Base-by-base conservation (phyloP, 2,329 filamentous ascomycete genomes). In the Stachybotrys chlorohalonatus region DNA sequence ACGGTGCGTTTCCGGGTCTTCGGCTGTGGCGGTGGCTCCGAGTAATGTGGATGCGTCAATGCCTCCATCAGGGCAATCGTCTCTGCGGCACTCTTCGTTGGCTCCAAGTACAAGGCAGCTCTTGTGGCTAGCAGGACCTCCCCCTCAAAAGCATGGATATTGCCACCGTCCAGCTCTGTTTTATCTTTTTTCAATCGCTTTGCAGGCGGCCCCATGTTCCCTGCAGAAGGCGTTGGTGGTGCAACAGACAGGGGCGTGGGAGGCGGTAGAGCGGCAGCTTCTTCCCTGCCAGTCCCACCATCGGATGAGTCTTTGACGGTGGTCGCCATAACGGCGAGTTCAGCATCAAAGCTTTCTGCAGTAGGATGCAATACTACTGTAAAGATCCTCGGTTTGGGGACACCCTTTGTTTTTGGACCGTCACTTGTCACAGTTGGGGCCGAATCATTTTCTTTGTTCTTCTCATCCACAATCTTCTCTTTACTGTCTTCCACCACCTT, bases 1-100 rank as follows among this genome's bases (percentile, higher is more conserved):
- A 95, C 86, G 0, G 94, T 99, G 58, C 93, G 85, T 77, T 99
- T 97, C 55, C 94, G 81, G 7, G 86, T 86, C 77, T 96, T 96
- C 3, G 91, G 91, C 57, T 87, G 82, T 1, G 94, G 93, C 9
- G 90, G 86, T 48, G 83, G 77, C 52, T 87, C 82, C 32, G 83
- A 81, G 68, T 96, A 89, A 54, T 90, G 83, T 7, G 91, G 87
- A 67, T 95, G 89, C 17, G 83, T 79, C 61, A 93, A 76, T 16
- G 80, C 76, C 32, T 90, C 84, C 3, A 97, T 77, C 4, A 95
- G 77, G 11, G 78, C 77, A 51, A 91, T 85, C 1, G 84, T 85
- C 60, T 91, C 86, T 51, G 84, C 83, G 3, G 82, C 73, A 58
- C 74, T 87, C 60, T 81, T 82, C 1, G 88, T 89, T 0, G 91